A percentile compares a stretch with the other conserved stretches of the same genome.
phyloP scores from a whole-genome alignment of 495 filamentous ascomycete species.

The Cladorrhinum samala region DNA sequence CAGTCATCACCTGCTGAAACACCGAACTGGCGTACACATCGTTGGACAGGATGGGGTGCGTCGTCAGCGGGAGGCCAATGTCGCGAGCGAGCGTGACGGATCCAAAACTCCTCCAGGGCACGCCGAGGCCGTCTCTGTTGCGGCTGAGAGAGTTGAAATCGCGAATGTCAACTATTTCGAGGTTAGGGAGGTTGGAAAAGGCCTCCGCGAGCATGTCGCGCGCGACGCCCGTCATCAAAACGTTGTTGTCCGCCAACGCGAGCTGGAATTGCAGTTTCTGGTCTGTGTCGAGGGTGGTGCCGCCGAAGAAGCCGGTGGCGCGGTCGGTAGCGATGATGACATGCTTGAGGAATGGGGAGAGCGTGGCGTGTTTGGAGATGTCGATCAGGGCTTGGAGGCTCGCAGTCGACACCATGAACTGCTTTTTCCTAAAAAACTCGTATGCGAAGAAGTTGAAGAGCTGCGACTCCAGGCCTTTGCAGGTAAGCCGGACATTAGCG shows the following conservation, averaged over 20 bases:
- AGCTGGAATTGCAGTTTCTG: not conserved
- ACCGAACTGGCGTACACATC: slow-evolving; percentile 11
- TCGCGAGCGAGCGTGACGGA: slow-evolving; percentile 14
- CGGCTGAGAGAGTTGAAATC: slow-evolving; percentile 37
- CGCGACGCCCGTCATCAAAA: slow-evolving; percentile 33
- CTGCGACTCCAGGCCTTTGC: slow-evolving; percentile 37
- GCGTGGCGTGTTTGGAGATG: slow-evolving; percentile 44
- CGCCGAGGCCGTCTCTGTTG: slow-evolving; percentile 23
- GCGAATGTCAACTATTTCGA: slow-evolving; percentile 44
- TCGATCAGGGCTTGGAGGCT: slow-evolving; percentile 46
- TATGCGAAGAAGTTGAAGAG: slow-evolving; percentile 41
- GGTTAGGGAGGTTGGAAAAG: slow-evolving; percentile 40
- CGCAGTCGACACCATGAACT: slow-evolving; percentile 46
- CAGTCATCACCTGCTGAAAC: slow-evolving; percentile 26
- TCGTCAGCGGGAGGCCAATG: not conserved
- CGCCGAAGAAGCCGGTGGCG: not conserved
- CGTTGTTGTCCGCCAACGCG: slow-evolving; percentile 18
- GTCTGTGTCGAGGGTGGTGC: not conserved
- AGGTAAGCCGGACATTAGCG: slow-evolving; percentile 39
- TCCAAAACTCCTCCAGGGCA: slow-evolving; percentile 33
- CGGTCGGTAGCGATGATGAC: slow-evolving; percentile 44
- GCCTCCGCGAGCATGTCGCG: slow-evolving; percentile 45
- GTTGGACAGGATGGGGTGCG: not conserved
- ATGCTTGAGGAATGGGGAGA: slow-evolving; percentile 36
- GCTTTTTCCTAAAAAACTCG: slow-evolving; percentile 51